Evolutionary conservation across 106 monocot species (phyloP).

Genomic region (Allium cepa): DNA sequence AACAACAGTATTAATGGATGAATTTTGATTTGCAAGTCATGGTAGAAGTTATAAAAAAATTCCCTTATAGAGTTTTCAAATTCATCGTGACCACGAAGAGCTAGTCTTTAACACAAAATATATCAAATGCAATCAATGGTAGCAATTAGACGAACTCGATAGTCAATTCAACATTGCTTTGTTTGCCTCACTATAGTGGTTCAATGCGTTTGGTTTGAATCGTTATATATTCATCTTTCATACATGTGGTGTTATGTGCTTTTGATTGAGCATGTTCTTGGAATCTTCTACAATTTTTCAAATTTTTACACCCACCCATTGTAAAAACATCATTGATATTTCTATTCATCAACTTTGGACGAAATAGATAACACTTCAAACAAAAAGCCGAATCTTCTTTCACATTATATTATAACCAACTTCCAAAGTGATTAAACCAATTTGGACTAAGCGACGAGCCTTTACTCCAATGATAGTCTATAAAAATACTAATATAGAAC

Average conservation of each 20-base stretch:
- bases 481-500: background rate
- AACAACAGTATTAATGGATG: background rate
- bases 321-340: background rate
- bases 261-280: background rate
- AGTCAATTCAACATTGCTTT: background rate
- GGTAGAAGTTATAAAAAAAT: background rate
- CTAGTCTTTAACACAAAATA: background rate
- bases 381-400: background rate
- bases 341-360: background rate
- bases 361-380: slow-evolving; percentile 6
- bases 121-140: background rate
- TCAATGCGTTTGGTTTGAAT: slow-evolving; percentile 5
- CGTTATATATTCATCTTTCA: background rate
- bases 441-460: background rate
- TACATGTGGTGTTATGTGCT: background rate
- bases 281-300: background rate
- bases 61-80: background rate
- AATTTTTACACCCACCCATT: background rate
- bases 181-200: background rate
- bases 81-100: slow-evolving; percentile 1
- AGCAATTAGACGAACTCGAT: background rate
- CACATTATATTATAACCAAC: background rate
- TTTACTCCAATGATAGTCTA: background rate
- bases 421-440: background rate
- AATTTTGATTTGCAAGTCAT: slow-evolving; percentile 4